Base-by-base conservation (phyloP, 768 basidiomycete species). In the Naganishia antarctica region DNA sequence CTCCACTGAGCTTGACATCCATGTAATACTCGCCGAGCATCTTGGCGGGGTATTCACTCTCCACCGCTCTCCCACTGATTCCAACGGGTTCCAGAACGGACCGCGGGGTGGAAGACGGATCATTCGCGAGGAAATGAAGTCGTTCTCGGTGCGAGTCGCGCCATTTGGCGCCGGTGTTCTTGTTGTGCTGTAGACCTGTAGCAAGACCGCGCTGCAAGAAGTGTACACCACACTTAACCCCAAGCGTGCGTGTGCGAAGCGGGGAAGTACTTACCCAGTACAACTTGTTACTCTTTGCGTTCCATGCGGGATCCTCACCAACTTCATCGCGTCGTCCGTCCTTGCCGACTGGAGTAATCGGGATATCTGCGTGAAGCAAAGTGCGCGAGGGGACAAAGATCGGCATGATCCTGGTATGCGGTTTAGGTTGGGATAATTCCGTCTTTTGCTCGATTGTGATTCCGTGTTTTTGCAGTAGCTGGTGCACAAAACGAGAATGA, bases 201-300 rank as follows among this genome's bases (percentile, higher is more conserved):
- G 78, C 74, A 1, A 75, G 68, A 45, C 78, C 78, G 45, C 78
- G 73, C 76, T 76, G n/a, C n/a, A n/a, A n/a, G n/a, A n/a, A n/a
- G n/a, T n/a, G n/a, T n/a, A n/a, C n/a, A n/a, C n/a, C n/a, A n/a
- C n/a, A n/a, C n/a, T n/a, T n/a, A n/a, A n/a, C n/a, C n/a, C n/a
- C n/a, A n/a, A n/a, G n/a, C n/a, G n/a, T n/a, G n/a, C n/a, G n/a
- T n/a, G n/a, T n/a, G n/a, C n/a, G n/a, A n/a, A n/a, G 23, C 46
- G 23, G 18, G 25, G 9, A 25, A 21, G 29, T 18, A 66, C 72
- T 61, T 59, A 75, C 73, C 78, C 78, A 79, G 51, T 79, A 79
- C 32, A 79, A 62, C 60, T 78, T 78, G 9, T 71, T 69, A 25
- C 65, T 71, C 68, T 79, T 77, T 51, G 70, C 70, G 37, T 60